These are phyloP conservation scores for Chytriomyces hyalinus DNA, from an alignment of 192 early-diverging fungal species.

Conservation along the genomic window DNA sequence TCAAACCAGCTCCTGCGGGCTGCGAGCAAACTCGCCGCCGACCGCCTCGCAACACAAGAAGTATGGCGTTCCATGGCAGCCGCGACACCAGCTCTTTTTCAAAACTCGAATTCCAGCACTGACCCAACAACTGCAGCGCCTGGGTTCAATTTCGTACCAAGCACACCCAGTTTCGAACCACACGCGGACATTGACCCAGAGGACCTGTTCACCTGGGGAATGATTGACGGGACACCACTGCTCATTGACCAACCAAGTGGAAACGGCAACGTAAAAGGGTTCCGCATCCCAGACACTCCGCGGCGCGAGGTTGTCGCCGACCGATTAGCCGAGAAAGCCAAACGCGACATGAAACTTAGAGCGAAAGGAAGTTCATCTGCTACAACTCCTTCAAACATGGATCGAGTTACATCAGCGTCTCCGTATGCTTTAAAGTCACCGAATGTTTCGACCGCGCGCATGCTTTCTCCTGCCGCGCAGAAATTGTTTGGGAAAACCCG, in stretches of 20 bases:
- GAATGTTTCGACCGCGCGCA: neutral
- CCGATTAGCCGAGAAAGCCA: constrained; percentile 64
- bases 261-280: constrained; percentile 44
- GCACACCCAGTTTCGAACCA: constrained; percentile 71
- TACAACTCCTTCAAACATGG: too few species aligned
- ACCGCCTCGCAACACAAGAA: constrained; percentile 44
- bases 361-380: neutral
- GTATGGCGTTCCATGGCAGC: constrained; percentile 53
- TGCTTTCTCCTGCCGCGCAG: constrained; percentile 18
- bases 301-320: constrained; percentile 68
- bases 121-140: constrained; percentile 35
- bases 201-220: constrained; percentile 85
- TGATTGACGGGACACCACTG: constrained; percentile 79
- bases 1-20: constrained; percentile 30
- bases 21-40: constrained; percentile 21
- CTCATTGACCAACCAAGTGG: constrained; percentile 57
- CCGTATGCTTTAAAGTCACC: neutral
- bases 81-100: constrained; percentile 61
- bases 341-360: constrained; percentile 17
- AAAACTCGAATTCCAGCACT: constrained; percentile 4
- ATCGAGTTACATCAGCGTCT: too few species aligned
- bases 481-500: neutral
- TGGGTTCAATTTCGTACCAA: constrained; percentile 69
- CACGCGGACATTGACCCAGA: constrained; percentile 65
- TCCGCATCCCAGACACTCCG: constrained; percentile 66